Base-by-base conservation (phyloP, 352 stramenopile species). In the Globisporangium splendens region DNA sequence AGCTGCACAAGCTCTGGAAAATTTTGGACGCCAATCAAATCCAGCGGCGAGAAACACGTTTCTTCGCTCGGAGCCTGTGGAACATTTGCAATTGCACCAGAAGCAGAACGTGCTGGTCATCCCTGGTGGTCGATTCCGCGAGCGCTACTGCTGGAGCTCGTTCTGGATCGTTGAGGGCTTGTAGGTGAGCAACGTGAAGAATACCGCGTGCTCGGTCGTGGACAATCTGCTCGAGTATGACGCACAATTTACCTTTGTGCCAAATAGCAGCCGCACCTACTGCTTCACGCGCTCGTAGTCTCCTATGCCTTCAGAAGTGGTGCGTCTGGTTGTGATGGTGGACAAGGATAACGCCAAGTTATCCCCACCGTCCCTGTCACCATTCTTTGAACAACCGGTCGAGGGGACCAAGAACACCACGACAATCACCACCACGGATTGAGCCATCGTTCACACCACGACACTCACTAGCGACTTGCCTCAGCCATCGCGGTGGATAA, bases 131-230 rank as follows among this genome's bases (percentile, higher is more conserved):
- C 81, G 91, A 14, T 97, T 97, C 63, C 80, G 88, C 8, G 91
- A 97, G 67, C 86, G 71, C 46, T 97, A 97, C 73, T 97, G 97
- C 66, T 97, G 91, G 91, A 89, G 97, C 62, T 89, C 80, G 59
- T 97, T 91, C 71, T 97, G 91, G 91, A 97, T 96, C 52, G 76
- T 97, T 14, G 68, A 89, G 64, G 88, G 89, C 0, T 68, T 97
- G 12, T 66, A 96, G 43, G 79, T 93, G 14, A 93, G 83, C 56
- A 72, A 79, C 51, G 91, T 97, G 87, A 57, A 67, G 15, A 39
- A 78, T 18, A 96, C 89, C 0, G 88, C 89, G 6, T 64, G 75
- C 28, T 79, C 79, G 8, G 73, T 96, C 4, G 83, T 97, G 35
- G 80, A 86, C 43, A 95, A 97, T 60, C 57, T 97, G 43, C 67